Evolutionary conservation across 2,329 filamentous ascomycete genomes (phyloP), one percentile per base, ranked within the genome.

Genomic region (Neonectria sp.): DNA sequence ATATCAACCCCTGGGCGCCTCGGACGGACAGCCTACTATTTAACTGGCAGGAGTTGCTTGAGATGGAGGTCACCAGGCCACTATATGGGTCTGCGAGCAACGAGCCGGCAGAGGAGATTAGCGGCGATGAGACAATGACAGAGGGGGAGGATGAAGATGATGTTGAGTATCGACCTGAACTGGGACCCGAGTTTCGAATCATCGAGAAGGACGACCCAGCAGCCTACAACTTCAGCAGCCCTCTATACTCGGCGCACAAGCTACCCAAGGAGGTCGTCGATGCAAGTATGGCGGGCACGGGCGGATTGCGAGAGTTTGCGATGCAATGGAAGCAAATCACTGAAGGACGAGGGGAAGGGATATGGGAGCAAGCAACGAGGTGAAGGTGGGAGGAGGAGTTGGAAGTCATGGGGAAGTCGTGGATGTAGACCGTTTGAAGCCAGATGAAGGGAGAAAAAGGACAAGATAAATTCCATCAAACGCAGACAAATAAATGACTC

Each of bases 161-260:
- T 2, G 82, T 86, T 0, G 86, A 89, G 4, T 83, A 86, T 6
- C 85, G 86, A 1, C 85, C 86, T 0, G 88, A 91, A 8, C 90
- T 89, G 76, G 85, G 87, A 6, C 93, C 95, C 0, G 95, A 98
- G 80, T 88, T 99, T 71, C 88, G 95, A 48, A 85, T 98, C 9
- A 89, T 99, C 53, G 90, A 92, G 73, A 91, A 91, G 78, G 92
- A 95, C 70, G 95, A 98, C 72, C 94, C 95, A 0, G 93, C 95
- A 68, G 95, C 95, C 1, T 96, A 94, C 78, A 93, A 92, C 73
- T 97, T 98, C 78, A 91, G 89, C 71, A 92, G 93, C 5, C 89
- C 94, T 1, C 93, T 95, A 76, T 98, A 97, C 80, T 97, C 95
- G 68, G 95, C 96, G 3, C 95, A 98, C 78, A 99, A 98, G 82